These are phyloP conservation scores for Colletotrichum phormii DNA, from an alignment of 2,329 filamentous ascomycete genomes.

Conservation along the genomic window DNA sequence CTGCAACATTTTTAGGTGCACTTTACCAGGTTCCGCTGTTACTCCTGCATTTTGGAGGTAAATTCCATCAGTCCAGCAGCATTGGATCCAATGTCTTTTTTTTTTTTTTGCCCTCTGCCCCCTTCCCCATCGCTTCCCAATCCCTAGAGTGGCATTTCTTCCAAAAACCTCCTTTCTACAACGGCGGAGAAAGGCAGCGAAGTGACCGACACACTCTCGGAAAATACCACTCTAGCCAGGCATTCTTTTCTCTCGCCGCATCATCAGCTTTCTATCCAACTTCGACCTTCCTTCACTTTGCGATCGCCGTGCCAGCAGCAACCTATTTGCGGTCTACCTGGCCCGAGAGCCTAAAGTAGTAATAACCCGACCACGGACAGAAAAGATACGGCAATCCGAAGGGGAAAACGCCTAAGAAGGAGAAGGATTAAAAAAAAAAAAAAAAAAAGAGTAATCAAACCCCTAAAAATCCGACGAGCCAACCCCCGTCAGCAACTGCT, in stretches of 20 bases:
- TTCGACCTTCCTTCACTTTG: slow-evolving; percentile 5
- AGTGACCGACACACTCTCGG: slow-evolving; percentile 12
- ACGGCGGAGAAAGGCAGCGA: slow-evolving; percentile 20
- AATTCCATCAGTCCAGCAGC: slow-evolving; percentile 4
- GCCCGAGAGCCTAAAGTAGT: slow-evolving; percentile 29
- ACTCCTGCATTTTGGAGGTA: slow-evolving; percentile 18
- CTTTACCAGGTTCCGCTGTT: slow-evolving; percentile 17
- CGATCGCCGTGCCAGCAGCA: not conserved
- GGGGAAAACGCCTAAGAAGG: not conserved
- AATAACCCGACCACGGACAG: slow-evolving; percentile 19
- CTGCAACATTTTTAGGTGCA: slow-evolving; percentile 13
- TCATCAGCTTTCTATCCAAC: not conserved
- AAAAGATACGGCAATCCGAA: slow-evolving; percentile 15
- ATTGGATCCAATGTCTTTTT: not conserved
- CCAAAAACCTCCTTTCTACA: slow-evolving; percentile 23
- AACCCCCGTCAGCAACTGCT: slow-evolving; percentile 35
- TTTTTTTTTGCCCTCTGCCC: not conserved
- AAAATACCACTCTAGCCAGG: not conserved
- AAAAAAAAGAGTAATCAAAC: slow-evolving; percentile 13
- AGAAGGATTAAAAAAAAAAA: not conserved
- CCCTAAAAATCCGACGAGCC: slow-evolving; percentile 32
- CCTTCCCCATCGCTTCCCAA: slow-evolving; percentile 7
- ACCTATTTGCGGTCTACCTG: slow-evolving; percentile 1
- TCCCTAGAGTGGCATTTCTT: not conserved
- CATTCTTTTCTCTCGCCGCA: not conserved